Conservation (phyloP, 2,329 filamentous ascomycete genomes). For the Diaporthe citri region DNA sequence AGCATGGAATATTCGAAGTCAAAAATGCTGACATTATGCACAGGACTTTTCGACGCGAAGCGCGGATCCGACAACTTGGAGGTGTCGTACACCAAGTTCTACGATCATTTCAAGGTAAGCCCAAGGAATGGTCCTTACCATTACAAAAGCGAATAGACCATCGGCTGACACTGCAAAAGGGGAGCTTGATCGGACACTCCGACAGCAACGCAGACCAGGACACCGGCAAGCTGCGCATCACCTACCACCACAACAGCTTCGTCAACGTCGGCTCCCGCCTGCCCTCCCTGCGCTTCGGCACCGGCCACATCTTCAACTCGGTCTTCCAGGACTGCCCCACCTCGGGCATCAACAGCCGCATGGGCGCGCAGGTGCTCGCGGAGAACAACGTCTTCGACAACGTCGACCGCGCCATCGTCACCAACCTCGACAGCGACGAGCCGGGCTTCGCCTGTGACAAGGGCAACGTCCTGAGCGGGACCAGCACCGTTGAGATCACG, state of each 20-base stretch:
- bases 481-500: constrained; percentile 2
- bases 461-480: constrained; percentile 34
- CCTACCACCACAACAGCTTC: constrained; percentile 65
- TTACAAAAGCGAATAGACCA: not conserved
- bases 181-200: constrained; percentile 70
- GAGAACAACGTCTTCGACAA: constrained; percentile 38
- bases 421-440: constrained; percentile 23
- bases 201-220: constrained; percentile 63
- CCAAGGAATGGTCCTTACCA: rapidly evolving
- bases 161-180: not conserved
- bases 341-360: constrained; percentile 34
- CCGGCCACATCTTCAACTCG: constrained; percentile 61
- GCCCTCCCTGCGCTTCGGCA: constrained; percentile 62
- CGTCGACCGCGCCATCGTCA: constrained; percentile 26
- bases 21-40: not conserved
- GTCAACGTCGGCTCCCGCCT: constrained; percentile 59
- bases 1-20: rapidly evolving
- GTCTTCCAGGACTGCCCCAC: constrained; percentile 26
- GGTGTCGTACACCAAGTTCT: constrained; percentile 46
- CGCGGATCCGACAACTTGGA: constrained; percentile 65
- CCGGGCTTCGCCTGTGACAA: constrained; percentile 16
- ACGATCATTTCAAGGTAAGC: constrained; percentile 68
- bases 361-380: constrained; percentile 33
- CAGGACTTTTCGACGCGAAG: constrained; percentile 65
- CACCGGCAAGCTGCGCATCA: constrained; percentile 59